phyloP scores from a whole-genome alignment of 208 protist species.

The Trypanosoma congolense region DNA sequence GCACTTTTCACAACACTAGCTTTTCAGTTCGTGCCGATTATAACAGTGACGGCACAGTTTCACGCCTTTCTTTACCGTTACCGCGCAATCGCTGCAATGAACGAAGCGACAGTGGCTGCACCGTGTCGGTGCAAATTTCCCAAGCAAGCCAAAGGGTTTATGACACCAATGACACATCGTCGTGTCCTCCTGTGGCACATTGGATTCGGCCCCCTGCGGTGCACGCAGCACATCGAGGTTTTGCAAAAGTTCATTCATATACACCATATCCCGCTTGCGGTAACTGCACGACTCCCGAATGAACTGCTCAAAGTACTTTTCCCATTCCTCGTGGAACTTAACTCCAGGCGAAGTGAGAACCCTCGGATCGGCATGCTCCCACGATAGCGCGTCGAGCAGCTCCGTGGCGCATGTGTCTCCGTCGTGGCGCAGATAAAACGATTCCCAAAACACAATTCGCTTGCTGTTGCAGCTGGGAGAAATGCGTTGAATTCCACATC shows the following conservation, averaged over 20 bases:
- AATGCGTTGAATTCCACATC: conserved; percentile 34
- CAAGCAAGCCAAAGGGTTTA: conserved; percentile 13
- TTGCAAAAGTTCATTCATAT: conserved; percentile 14
- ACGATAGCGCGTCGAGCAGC: background rate
- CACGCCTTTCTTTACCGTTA: background rate
- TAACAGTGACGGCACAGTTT: conserved; percentile 20
- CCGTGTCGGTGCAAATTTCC: conserved; percentile 9
- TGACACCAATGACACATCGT: conserved; percentile 18
- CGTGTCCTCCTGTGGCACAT: background rate
- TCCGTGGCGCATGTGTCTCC: conserved; percentile 17
- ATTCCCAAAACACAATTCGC: conserved; percentile 68
- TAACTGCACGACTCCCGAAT: conserved; percentile 33
- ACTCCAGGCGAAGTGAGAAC: conserved; percentile 9
- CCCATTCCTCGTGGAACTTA: conserved; percentile 44
- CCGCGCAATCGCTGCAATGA: conserved; percentile 12
- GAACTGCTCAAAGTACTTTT: conserved; percentile 41
- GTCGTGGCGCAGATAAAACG: conserved; percentile 46
- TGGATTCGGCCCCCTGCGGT: background rate
- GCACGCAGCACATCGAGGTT: conserved; percentile 11
- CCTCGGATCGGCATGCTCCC: background rate
- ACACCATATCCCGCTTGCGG: conserved; percentile 10
- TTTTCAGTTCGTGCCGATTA: conserved; percentile 12
- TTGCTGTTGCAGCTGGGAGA: conserved; percentile 64
- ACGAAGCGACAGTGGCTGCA: conserved; percentile 9
- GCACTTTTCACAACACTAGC: conserved; percentile 5